These are phyloP conservation scores for Echites panduratus DNA, from an alignment of 257 asterid genomes.

Conservation along the genomic window DNA sequence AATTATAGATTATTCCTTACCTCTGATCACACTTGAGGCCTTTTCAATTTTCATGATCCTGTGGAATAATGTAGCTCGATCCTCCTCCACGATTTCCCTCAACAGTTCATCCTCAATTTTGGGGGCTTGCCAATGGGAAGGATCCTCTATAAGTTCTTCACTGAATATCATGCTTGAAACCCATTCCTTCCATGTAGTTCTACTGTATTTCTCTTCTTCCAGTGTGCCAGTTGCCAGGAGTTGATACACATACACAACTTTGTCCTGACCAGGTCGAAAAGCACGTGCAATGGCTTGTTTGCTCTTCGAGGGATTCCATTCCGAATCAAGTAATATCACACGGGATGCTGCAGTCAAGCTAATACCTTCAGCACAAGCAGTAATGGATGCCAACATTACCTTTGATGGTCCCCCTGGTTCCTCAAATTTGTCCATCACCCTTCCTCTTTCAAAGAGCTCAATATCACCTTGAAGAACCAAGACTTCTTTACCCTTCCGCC, in stretches of 20 bases:
- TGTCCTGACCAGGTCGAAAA: constrained; percentile 93
- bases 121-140: constrained; percentile 96
- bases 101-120: constrained; percentile 80
- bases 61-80: constrained; percentile 79
- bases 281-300: constrained; percentile 96
- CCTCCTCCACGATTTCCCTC: constrained; percentile 95
- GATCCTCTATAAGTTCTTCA: constrained; percentile 83
- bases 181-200: constrained; percentile 99
- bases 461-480: constrained; percentile 94
- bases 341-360: constrained; percentile 93
- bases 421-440: constrained; percentile 91
- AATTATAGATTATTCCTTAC: constrained; percentile 43
- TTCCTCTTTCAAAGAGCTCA: constrained; percentile 87
- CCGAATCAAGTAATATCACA: constrained; percentile 83
- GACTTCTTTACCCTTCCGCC: constrained; percentile 86
- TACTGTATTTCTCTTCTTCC: constrained; percentile 82
- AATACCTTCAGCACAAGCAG: constrained; percentile 95
- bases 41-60: constrained; percentile 92
- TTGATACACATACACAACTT: constrained; percentile 89
- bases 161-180: constrained; percentile 98
- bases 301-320: constrained; percentile 98
- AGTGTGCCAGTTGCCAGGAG: constrained; percentile 78
- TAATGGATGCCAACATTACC: constrained; percentile 89
- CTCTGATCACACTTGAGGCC: constrained; percentile 78
- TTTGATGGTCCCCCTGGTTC: constrained; percentile 84